Base-by-base conservation (phyloP, 352 stramenopile genomes). In the Hyaloperonospora arabidopsidis region DNA sequence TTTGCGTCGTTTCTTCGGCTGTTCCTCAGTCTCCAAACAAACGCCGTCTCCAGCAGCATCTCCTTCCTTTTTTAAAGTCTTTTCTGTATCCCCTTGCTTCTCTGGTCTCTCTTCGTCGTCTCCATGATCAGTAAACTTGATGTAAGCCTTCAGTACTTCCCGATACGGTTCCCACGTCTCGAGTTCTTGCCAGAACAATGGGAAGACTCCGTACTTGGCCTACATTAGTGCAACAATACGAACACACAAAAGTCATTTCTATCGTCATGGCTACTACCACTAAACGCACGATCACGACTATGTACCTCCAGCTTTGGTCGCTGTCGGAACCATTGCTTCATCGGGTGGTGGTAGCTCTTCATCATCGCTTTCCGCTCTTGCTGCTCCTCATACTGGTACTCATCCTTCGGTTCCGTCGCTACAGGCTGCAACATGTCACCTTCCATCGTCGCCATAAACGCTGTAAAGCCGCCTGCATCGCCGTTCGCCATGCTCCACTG, bases 171-270 rank as follows among this genome's bases (percentile, higher is more conserved):
- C 61, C 95, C 95, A 98, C 41, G 79, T 90, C 60, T 97, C 85
- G 21, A 98, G 74, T 66, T 98, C 93, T 68, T 97, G 91, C 93
- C 93, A 98, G 58, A 98, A 96, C 15, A 89, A 59, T 34, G 93
- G 95, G 72, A 95, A 97, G 14, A 65, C 64, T n/a, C 93, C 94
- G 60, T 97, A 89, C 41, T 84, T 90, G 4, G 74, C 57, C 54
- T 87, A 39, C 49, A 44, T 23, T 60, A 22, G 36, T 40, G 40
- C 17, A 53, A 50, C 8, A 39, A 22, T 38, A 44, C 15, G 22
- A 2, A 39, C 21, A 1, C 38, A 4, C 8, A 10, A 23, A 23
- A 18, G 8, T 25, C n/a, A 22, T 49, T 36, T 25, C 25, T 10
- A 0, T 5, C 23, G 23, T 8, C 0, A 39, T 35, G 8, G 1